Evolutionary conservation across 192 early-diverging fungal species (phyloP), one percentile per base, ranked within the genome.

Genomic region (Entophlyctis luteolus): DNA sequence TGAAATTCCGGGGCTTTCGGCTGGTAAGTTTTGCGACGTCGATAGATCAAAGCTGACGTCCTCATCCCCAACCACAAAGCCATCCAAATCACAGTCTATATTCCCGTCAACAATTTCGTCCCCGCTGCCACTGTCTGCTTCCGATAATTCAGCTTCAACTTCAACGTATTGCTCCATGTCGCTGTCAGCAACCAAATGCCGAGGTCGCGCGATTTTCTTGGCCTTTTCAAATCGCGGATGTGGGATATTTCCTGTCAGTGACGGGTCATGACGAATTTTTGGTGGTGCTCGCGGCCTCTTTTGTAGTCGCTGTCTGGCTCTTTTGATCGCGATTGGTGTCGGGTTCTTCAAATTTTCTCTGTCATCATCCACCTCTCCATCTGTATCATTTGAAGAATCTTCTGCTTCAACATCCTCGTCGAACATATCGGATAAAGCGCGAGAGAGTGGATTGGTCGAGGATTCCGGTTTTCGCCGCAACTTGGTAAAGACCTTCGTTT

Each of bases 131-230:
- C 45, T 32, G 12, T 58, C 52, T 5, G 48, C 32, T 45, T 71
- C 71, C 14, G 65, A 67, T 28, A 75, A 33, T 45, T 47, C 58
- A 10, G 75, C 81, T 55, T 83, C 80, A 10, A 62, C 32, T 32
- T 83, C 77, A 31, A 82, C 20, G 58, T 75, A 83, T 4, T 42
- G 60, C 20, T 78, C n/a, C 18, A 46, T 66, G 8, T 76, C 32
- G 36, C 23, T 74, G 27, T n/a, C 60, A 29, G 38, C 65, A 39
- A 56, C 46, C 12, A 32, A 42, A 50, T 58, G 34, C 16, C 33
- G 27, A 28, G 35, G n/a, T 3, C 48, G 25, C 27, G 18, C n/a
- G 14, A 18, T 59, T 60, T 71, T 27, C 12, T 14, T 12, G 3
- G 14, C 45, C 16, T 10, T 12, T 10, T 8, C 25, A 5, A 8